phyloP scores from a whole-genome alignment of 2,329 filamentous ascomycete species.

The Aureobasidium sp. region DNA sequence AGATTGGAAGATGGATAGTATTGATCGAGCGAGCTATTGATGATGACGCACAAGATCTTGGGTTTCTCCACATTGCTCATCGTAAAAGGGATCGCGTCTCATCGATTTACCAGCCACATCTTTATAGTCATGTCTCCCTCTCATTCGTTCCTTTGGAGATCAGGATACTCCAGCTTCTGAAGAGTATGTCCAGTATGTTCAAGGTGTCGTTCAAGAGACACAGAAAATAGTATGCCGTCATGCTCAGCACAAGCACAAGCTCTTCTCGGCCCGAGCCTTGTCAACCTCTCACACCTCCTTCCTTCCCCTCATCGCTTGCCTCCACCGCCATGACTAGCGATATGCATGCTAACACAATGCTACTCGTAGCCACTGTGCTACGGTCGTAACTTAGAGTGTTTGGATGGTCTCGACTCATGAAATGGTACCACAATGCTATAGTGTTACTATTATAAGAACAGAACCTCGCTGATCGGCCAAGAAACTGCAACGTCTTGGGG shows the following conservation, averaged over 20 bases:
- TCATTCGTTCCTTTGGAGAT: background rate
- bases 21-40: slow-evolving; percentile 4
- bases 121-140: background rate
- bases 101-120: background rate
- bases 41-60: slow-evolving; percentile 14
- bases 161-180: background rate
- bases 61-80: slow-evolving; percentile 9
- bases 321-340: background rate
- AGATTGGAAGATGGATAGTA: background rate
- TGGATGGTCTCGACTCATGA: background rate
- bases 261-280: background rate
- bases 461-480: slow-evolving; percentile 1
- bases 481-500: background rate
- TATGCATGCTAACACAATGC: background rate
- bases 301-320: background rate
- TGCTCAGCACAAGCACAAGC: background rate
- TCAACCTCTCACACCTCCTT: background rate
- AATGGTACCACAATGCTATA: background rate
- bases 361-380: too few species aligned
- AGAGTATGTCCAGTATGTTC: background rate
- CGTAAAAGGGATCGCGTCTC: background rate
- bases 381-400: background rate
- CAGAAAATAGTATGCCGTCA: background rate
- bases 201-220: background rate
- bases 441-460: slow-evolving; percentile 3